These are phyloP conservation scores for Pseudocohnilembus persalinus DNA, from an alignment of 169 alveolate genomes.

Conservation along the genomic window DNA sequence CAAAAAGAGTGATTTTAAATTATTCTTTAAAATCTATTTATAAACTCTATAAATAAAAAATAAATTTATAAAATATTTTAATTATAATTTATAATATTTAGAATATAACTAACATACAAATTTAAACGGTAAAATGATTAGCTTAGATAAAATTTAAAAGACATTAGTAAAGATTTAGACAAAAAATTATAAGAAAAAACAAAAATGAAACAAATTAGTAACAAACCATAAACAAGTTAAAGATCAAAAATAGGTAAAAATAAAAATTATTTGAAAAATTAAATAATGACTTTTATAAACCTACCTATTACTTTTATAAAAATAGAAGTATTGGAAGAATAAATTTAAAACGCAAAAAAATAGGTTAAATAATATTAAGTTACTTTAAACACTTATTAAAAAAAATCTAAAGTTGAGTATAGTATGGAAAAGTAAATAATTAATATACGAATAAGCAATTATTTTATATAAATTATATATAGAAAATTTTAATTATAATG, in stretches of 20 bases:
- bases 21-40: neutral
- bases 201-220: neutral
- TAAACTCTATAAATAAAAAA: no score
- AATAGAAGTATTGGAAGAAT: neutral
- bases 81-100: no score
- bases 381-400: no score
- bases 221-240: neutral
- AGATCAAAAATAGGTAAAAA: neutral
- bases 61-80: no score
- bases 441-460: no score
- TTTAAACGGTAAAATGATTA: neutral
- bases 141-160: neutral
- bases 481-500: no score
- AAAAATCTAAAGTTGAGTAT: neutral
- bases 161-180: neutral
- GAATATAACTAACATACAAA: neutral
- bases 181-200: neutral
- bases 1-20: neutral
- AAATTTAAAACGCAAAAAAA: neutral
- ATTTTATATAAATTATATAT: no score
- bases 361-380: neutral
- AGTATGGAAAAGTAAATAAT: neutral
- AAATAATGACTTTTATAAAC: no score
- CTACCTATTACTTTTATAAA: neutral
- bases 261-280: neutral